Conservation (phyloP, 2,329 filamentous ascomycete species). For the Grosmannia huntii region DNA sequence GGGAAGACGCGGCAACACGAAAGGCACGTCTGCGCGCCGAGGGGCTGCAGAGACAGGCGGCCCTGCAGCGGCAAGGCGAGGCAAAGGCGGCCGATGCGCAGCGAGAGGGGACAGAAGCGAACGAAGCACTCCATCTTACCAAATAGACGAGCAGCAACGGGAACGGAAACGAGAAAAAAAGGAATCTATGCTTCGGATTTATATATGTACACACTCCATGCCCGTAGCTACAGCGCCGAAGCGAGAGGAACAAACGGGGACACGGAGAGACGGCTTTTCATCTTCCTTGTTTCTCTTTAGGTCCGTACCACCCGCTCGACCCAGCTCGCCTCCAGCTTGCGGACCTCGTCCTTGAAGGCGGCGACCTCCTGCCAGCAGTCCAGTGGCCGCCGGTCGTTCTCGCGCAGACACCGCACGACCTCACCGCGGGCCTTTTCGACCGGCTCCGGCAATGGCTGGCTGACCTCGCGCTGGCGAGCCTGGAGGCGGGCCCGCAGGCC, state of each 20-base stretch:
- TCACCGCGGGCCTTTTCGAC: constrained; percentile 64
- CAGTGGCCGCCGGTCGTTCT: constrained; percentile 75
- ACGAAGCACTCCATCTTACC: background rate
- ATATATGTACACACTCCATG: background rate
- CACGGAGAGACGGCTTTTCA: background rate
- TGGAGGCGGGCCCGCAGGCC: constrained; percentile 46
- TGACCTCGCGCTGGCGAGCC: constrained; percentile 49
- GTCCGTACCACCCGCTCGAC: constrained; percentile 59
- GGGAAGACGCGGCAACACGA: constrained; percentile 41
- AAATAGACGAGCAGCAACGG: background rate
- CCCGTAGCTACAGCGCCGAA: background rate
- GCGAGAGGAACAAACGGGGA: background rate
- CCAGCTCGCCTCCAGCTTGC: constrained; percentile 73
- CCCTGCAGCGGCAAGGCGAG: constrained; percentile 20
- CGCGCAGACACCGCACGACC: constrained; percentile 67
- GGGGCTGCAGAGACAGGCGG: constrained; percentile 28
- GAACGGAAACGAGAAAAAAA: background rate
- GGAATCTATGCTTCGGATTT: background rate
- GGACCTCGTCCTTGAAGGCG: constrained; percentile 79
- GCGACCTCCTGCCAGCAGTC: constrained; percentile 94
- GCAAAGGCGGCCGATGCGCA: background rate
- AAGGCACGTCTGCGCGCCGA: constrained; percentile 44
- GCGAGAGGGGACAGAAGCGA: background rate
- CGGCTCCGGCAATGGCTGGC: constrained; percentile 51
- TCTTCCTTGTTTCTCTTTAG: background rate